These are phyloP conservation scores for Datura wrightii DNA, from an alignment of 257 asterid genomes.

Conservation along the genomic window DNA sequence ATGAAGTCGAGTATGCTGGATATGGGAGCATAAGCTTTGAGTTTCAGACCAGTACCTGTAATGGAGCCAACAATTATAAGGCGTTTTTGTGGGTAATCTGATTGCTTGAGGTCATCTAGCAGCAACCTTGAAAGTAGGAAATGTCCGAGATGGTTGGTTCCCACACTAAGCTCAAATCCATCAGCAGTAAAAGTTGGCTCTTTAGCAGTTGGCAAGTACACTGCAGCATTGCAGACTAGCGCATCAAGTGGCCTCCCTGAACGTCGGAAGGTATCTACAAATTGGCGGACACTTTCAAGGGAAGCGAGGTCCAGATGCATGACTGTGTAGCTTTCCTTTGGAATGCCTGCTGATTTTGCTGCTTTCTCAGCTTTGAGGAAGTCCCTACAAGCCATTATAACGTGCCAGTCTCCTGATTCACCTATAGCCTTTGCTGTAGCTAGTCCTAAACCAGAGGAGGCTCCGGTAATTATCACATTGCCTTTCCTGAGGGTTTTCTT, in stretches of 20 bases:
- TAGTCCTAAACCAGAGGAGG: slow-evolving; percentile 88
- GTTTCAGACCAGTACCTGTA: slow-evolving; percentile 57
- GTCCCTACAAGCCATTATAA: slow-evolving; percentile 94
- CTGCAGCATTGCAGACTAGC: slow-evolving; percentile 90
- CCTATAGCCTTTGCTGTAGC: slow-evolving; percentile 89
- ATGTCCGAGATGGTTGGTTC: slow-evolving; percentile 90
- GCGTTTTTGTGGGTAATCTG: slow-evolving; percentile 78
- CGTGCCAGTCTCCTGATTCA: slow-evolving; percentile 88
- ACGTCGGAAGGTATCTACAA: slow-evolving; percentile 68
- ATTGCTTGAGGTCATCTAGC: slow-evolving; percentile 76
- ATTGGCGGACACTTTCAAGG: slow-evolving; percentile 87
- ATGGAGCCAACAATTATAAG: slow-evolving; percentile 95
- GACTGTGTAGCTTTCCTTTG: slow-evolving; percentile 73
- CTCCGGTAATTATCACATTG: slow-evolving; percentile 75
- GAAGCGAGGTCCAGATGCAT: slow-evolving; percentile 91
- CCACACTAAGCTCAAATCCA: slow-evolving; percentile 95
- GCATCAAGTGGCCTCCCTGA: slow-evolving; percentile 74
- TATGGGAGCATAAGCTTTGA: neutral
- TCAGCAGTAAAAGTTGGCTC: slow-evolving; percentile 87
- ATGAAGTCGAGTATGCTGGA: neutral
- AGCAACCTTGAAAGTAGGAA: slow-evolving; percentile 87
- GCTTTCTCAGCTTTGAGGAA: slow-evolving; percentile 86
- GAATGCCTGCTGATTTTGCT: slow-evolving; percentile 75
- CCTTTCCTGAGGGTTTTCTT: slow-evolving; percentile 85
- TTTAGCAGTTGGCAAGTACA: slow-evolving; percentile 83